phyloP scores from a whole-genome alignment of 257 asterid genomes.

The Euphrasia confusa region DNA sequence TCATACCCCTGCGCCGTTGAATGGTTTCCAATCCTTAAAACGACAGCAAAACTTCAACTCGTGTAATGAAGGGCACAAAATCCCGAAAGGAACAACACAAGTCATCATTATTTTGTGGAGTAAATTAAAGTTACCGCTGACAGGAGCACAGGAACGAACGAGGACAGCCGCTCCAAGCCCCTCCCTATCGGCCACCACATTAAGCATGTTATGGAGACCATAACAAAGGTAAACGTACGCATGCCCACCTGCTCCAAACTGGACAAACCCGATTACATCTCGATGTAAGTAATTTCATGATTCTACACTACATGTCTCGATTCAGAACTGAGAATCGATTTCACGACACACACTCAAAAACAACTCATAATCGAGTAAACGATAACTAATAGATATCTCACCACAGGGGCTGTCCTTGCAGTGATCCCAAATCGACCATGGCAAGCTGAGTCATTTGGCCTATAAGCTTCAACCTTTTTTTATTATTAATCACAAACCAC shows the following conservation, averaged over 20 bases:
- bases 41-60: conserved; percentile 9
- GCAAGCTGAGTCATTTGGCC: conserved; percentile 94
- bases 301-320: background rate
- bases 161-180: conserved; percentile 89
- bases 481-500: background rate
- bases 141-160: conserved; percentile 87
- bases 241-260: conserved; percentile 97
- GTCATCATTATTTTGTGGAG: background rate
- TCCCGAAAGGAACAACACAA: background rate
- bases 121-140: conserved; percentile 39
- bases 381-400: conserved; percentile 26
- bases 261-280: conserved; percentile 6
- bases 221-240: conserved; percentile 90
- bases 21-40: conserved; percentile 68
- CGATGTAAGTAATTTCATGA: no score
- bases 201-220: conserved; percentile 86
- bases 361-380: no score
- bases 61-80: background rate
- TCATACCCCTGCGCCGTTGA: conserved; percentile 68
- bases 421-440: conserved; percentile 89
- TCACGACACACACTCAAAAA: no score
- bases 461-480: conserved; percentile 88
- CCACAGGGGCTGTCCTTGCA: conserved; percentile 92
- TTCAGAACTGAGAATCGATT: background rate
- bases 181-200: conserved; percentile 88